Base-by-base conservation (phyloP, 805 yeast species). In the Candida boidinii region DNA sequence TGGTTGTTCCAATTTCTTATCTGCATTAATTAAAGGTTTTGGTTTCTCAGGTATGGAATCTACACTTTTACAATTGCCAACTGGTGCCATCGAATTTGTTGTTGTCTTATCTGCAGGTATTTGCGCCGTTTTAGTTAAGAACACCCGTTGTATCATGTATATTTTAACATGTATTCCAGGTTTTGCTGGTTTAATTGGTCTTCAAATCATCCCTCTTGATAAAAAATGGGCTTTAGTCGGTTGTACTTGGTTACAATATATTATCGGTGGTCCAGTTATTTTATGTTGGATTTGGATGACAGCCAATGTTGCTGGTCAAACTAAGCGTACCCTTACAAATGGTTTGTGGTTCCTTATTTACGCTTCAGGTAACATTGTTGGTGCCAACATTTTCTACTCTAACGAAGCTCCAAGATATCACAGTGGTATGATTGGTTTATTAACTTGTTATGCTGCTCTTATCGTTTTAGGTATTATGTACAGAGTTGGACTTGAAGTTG, bases 141-240 rank as follows among this genome's bases (percentile, higher is more conserved):
- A 53, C 35, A 43, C 58, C 35, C 34, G 57, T 17, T 29, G 16
- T 11, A 23, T 29, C 17, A 26, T 67, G 23, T 60, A 78, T 55
- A 62, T 77, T 32, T 73, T 70, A 5, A 78, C 75, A 46, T 71
- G 80, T 24, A 64, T 70, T 25, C 80, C 81, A 7, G 72, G 75
- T 46, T 54, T 78, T 29, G 67, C 73, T 33, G 20, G 28, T 26
- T 16, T 48, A 12, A 48, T 45, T 12, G 53, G 50, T 2, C 43
- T 48, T 22, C 45, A 41, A 28, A 44, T 22, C 35, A 46, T 37
- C 38, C 44, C 38, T 38, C 37, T 26, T 14, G 28, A 15, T 20
- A 39, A 35, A 18, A 47, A 45, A 34, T 42, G 46, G 46, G 46
- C 44, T 15, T 29, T 44, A 28, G 22, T 37, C 8, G 41, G 38